Evolutionary conservation across 257 asterid genomes (phyloP).

Genomic region (Osmanthus fragrans): DNA sequence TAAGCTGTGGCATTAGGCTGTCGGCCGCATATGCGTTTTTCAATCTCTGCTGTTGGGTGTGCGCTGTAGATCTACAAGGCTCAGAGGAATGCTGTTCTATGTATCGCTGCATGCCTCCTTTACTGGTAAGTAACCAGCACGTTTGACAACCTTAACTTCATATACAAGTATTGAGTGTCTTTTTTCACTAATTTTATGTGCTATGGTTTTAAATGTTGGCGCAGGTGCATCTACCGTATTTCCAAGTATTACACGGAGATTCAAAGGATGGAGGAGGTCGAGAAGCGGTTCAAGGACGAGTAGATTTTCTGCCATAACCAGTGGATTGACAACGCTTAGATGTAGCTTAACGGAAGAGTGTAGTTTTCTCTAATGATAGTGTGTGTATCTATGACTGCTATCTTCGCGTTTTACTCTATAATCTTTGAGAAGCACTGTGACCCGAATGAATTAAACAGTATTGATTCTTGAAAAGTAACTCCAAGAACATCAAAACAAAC

Average conservation of each 20-base stretch:
- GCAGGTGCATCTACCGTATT: slow-evolving; percentile 70
- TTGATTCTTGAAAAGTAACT: too few relatives aligned
- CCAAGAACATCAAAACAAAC: too few relatives aligned
- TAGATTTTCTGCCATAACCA: slow-evolving; percentile 19
- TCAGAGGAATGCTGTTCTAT: slow-evolving; percentile 77
- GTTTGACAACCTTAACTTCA: neutral
- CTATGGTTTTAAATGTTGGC: slow-evolving; percentile 8
- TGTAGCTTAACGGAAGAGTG: too few relatives aligned
- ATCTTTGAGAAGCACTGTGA: too few relatives aligned
- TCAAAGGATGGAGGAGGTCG: slow-evolving; percentile 46
- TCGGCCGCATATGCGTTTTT: neutral
- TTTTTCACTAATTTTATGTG: neutral
- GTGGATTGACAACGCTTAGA: too few relatives aligned
- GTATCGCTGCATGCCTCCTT: slow-evolving; percentile 65
- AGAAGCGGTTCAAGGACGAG: slow-evolving; percentile 50
- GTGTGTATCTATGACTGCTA: too few relatives aligned
- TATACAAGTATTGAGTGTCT: neutral
- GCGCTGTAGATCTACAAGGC: slow-evolving; percentile 73
- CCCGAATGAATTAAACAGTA: too few relatives aligned
- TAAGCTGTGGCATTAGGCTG: slow-evolving; percentile 8
- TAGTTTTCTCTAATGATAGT: too few relatives aligned
- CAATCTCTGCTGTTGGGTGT: slow-evolving; percentile 19
- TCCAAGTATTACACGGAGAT: slow-evolving; percentile 46
- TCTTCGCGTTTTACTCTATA: too few relatives aligned
- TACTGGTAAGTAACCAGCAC: slow-evolving; percentile 54